Conservation (phyloP, 1,284 basidiomycete genomes). For the Omphalotus olearius region DNA sequence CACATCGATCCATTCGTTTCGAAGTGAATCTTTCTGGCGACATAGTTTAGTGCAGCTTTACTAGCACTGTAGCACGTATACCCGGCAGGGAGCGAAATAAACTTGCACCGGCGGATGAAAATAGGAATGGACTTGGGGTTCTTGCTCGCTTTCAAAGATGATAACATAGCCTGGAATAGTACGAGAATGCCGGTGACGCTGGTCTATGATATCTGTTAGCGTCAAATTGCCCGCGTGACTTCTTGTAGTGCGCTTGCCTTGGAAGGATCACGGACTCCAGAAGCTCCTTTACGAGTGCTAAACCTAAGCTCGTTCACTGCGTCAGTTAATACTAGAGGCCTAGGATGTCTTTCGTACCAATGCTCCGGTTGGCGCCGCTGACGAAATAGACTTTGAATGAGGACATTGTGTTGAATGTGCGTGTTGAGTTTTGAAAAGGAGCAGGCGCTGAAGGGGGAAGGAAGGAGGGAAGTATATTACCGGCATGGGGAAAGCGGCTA, state of each 20-base stretch:
- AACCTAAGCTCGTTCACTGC: neutral
- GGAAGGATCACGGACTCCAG: neutral
- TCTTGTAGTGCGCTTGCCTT: neutral
- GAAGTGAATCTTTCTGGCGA: slow-evolving; percentile 16
- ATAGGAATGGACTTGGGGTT: neutral
- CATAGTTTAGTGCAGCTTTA: slow-evolving; percentile 15
- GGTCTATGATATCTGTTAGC: neutral
- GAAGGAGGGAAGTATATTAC: too few species aligned
- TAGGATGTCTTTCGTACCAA: neutral
- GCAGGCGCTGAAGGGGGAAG: too few species aligned
- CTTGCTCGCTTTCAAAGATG: slow-evolving; percentile 1
- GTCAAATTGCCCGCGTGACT: neutral
- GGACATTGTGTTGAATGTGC: too few species aligned
- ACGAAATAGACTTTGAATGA: neutral
- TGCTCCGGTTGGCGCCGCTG: neutral
- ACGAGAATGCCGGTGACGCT: neutral
- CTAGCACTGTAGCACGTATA: slow-evolving; percentile 8
- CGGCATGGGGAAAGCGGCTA: too few species aligned
- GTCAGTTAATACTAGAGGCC: too few species aligned
- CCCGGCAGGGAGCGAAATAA: neutral
- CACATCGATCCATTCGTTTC: slow-evolving; percentile 17
- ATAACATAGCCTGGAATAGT: neutral
- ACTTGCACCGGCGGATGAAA: neutral
- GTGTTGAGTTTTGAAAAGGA: too few species aligned
- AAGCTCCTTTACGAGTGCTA: neutral